Evolutionary conservation across 75 land plant genomes (phyloP).

Genomic region (Pinus taeda): DNA sequence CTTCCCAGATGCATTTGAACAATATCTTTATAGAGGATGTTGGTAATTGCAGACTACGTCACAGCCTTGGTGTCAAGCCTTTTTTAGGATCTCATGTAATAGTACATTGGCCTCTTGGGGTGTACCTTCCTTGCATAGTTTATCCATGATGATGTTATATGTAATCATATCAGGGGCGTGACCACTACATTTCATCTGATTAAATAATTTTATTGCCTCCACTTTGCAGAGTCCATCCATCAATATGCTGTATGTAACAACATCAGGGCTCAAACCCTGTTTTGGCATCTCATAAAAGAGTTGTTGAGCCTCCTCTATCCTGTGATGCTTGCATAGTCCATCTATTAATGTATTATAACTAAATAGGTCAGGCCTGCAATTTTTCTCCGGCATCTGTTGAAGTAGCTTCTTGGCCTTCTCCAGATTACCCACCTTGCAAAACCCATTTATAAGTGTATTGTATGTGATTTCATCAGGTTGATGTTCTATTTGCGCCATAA

Average conservation of each 20-base stretch:
- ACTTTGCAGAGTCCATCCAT: slow-evolving; percentile 54
- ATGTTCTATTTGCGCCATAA: slow-evolving; percentile 47
- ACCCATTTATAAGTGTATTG: slow-evolving; percentile 34
- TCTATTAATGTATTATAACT: slow-evolving; percentile 39
- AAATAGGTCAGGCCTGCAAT: slow-evolving; percentile 34
- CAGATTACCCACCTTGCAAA: slow-evolving; percentile 38
- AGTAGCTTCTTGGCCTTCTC: slow-evolving; percentile 39
- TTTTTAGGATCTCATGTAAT: too few relatives aligned
- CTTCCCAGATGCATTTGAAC: too few relatives aligned
- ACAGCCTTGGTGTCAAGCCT: too few relatives aligned
- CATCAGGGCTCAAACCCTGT: slow-evolving; percentile 55
- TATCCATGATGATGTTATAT: too few relatives aligned
- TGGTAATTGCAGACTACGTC: too few relatives aligned
- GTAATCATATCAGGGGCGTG: too few relatives aligned
- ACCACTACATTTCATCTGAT: slow-evolving; percentile 20
- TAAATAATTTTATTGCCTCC: slow-evolving; percentile 40
- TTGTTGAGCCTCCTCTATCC: slow-evolving; percentile 29
- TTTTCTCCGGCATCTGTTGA: slow-evolving; percentile 36
- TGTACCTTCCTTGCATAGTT: too few relatives aligned
- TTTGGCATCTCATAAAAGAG: slow-evolving; percentile 43
- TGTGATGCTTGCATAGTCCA: slow-evolving; percentile 46
- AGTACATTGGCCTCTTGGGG: too few relatives aligned
- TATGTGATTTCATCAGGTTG: slow-evolving; percentile 31
- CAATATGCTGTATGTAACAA: slow-evolving; percentile 61
- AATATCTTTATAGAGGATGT: too few relatives aligned